Base-by-base conservation (phyloP, 129 eudicot genomes). In the Flaveria brownii region DNA sequence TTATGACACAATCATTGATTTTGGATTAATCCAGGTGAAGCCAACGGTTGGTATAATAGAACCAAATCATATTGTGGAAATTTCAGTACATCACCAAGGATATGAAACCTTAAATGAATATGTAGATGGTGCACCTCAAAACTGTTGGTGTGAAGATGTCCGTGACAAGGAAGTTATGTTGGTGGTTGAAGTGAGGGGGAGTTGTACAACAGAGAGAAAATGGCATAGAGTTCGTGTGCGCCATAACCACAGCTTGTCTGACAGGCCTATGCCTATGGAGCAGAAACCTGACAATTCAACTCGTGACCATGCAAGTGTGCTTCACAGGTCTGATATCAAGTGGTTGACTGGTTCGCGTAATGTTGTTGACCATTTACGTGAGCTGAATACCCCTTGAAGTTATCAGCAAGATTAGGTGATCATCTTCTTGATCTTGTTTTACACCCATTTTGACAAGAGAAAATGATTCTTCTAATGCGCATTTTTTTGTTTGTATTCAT, bases 91-190 rank as follows among this genome's bases (percentile, higher is more conserved):
- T 62, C 93, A 91, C 52, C 90, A 91, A 64, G 92, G 89, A 71
- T 85, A 79, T 79, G 88, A 94, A 70, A 91, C 97, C 18, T 22
- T 85, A 8, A 90, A 87, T 73, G 96, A 91, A 80, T 91, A 82
- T 69, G 87, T 91, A 33, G 97, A 94, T 60, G 98, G 98, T 47
- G 84, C 80, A 51, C 84, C 93, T 52, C 87, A 83, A 74, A 94
- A 89, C 85, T 76, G 80, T 15, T 91, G 98, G 98, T 94, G 98
- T 81, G 97, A 94, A 86, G 97, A 94, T 79, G 90, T 90, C 16
- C 88, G 97, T 51, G 98, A 89, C 77, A 89, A 87, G 77, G 97
- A 91, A 82, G 97, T 86, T 9, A 86, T 91, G 57, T 78, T 94
- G 84, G 74, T 82, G 66, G 81, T 91, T 33, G 89, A 84, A 75